Percentiles rank a stretch among this genome's conserved stretches.
These are phyloP conservation scores for Tuber aestivum DNA, from an alignment of 495 filamentous ascomycete genomes.

Conservation along the genomic window DNA sequence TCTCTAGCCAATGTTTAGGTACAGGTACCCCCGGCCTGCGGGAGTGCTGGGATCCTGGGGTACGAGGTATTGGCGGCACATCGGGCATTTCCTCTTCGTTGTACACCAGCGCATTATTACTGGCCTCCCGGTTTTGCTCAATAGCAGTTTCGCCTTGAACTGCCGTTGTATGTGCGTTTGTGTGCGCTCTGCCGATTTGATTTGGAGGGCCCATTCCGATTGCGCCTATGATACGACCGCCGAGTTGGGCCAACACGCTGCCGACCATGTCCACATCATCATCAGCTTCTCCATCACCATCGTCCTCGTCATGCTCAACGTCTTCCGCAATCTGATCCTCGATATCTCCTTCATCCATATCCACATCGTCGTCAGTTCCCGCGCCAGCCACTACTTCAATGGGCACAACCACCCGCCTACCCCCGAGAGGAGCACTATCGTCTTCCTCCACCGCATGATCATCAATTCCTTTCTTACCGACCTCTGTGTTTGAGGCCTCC, in stretches of 20 bases:
- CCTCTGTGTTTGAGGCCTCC: constrained; percentile 69
- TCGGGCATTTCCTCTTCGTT: constrained; percentile 23
- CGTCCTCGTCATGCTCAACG: constrained; percentile 44
- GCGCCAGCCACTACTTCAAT: constrained; percentile 47
- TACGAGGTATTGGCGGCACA: constrained; percentile 36
- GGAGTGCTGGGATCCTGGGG: constrained; percentile 27
- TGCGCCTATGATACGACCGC: constrained; percentile 10
- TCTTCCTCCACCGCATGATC: constrained; percentile 61
- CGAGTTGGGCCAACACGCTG: constrained; percentile 12
- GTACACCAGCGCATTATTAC: constrained; percentile 3
- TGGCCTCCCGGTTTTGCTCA: constrained; percentile 12
- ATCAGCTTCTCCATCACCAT: constrained; percentile 47
- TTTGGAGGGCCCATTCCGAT: constrained; percentile 19
- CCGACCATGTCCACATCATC: constrained; percentile 57
- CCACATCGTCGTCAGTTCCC: constrained; percentile 50
- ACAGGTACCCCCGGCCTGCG: constrained; percentile 45
- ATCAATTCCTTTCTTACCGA: constrained; percentile 81
- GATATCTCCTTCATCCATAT: constrained; percentile 46
- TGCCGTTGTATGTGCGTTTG: background rate
- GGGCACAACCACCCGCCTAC: constrained; percentile 24
- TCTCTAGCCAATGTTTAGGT: constrained; percentile 80
- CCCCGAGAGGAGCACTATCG: constrained; percentile 16
- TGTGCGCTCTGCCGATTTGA: background rate
- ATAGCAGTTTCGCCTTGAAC: constrained; percentile 16
- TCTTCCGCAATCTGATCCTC: constrained; percentile 48